phyloP scores from a whole-genome alignment of 805 yeast species.

The Schwanniomyces pseudopolymorphus region DNA sequence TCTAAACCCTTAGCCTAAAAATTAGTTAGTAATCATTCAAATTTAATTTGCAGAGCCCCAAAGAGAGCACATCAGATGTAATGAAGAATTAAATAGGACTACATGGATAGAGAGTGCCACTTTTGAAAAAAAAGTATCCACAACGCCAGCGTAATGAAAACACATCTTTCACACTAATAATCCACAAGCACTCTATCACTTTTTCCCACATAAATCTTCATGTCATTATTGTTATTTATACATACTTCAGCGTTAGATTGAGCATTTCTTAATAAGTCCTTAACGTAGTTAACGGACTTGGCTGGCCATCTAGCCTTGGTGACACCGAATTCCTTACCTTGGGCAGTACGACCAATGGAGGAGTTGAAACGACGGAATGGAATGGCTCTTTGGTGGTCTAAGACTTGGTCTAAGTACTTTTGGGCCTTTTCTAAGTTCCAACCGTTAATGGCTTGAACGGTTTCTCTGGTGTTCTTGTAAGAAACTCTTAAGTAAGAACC shows the following conservation, averaged over 20 bases:
- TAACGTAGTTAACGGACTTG: slow-evolving; percentile 93
- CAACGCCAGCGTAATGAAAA: neutral
- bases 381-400: slow-evolving; percentile 98
- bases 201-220: neutral
- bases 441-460: slow-evolving; percentile 97
- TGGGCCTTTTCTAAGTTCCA: slow-evolving; percentile 97
- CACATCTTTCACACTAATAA: neutral
- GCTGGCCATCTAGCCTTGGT: slow-evolving; percentile 99
- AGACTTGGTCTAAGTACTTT: slow-evolving; percentile 91
- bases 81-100: neutral
- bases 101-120: neutral
- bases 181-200: neutral
- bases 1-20: slow-evolving; percentile 84
- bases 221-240: slow-evolving; percentile 1
- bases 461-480: slow-evolving; percentile 99
- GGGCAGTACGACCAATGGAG: slow-evolving; percentile 98
- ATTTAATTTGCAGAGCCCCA: neutral
- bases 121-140: neutral
- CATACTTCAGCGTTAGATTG: slow-evolving; percentile 91
- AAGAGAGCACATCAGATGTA: neutral
- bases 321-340: slow-evolving; percentile 99
- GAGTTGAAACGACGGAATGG: slow-evolving; percentile 98
- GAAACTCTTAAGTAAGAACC: slow-evolving; percentile 99
- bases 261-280: slow-evolving; percentile 95
- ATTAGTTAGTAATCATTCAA: neutral